Evolutionary conservation across 345 rosid species (phyloP), one percentile per base, ranked within the genome.

Genomic region (Pugionium cornutum): DNA sequence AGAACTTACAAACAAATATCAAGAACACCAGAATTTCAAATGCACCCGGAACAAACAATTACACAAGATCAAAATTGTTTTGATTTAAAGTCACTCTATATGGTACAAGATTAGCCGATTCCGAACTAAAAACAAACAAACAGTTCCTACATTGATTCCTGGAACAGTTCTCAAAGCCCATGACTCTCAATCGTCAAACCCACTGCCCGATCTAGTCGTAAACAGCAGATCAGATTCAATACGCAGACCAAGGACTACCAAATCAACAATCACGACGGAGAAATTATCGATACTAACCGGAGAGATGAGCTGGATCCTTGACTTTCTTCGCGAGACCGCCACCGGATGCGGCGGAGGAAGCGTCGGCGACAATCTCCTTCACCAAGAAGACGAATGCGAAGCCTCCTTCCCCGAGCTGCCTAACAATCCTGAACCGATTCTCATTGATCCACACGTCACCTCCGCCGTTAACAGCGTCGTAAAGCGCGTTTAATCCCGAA

Each of bases 401-500:
- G 3, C 97, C 99, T 37, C 99, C 99, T 69, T 91, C 99, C 5
- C 99, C 99, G 9, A 94, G 89, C 89, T 90, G 97, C 86, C 96
- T 82, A 67, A 59, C 77, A 80, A 86, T 68, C 82, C 86, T 84
- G 84, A 82, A 94, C 53, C 92, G 70, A 85, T 90, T 91, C 62
- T 94, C 99, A 66, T 94, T 92, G 92, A 92, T 92, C 98, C 98
- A 92, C 8, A 89, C 96, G 52, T 92, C 98, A 28, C 88, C 97
- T 68, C 89, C 97, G 0, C 97, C 92, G 47, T 88, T 86, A 1
- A 82, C 99, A 64, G 89, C 82, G 78, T 85, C 97, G 91, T 94
- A 94, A 3, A 94, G 77, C 43, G 97, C 84, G 67, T 91, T 88
- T 79, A 94, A 75, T 56, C 99, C 99, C 4, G 99, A 94, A 74